Evolutionary conservation across 306 rosid genomes (phyloP).

Genomic region (Corylus avellana): DNA sequence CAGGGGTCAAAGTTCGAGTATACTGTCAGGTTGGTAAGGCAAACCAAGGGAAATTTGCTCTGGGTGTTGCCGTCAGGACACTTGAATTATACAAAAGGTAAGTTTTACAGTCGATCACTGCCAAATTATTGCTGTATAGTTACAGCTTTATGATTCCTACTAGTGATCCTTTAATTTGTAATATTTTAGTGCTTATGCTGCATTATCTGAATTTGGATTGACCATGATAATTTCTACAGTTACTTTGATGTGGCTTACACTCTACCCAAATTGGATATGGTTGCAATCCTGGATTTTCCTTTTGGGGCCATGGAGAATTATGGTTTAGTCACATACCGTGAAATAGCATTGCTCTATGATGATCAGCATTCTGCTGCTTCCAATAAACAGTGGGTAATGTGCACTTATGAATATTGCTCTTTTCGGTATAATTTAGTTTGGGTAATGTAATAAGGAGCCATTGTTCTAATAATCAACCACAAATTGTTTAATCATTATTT

Average conservation of each 20-base stretch:
- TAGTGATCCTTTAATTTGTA: not conserved
- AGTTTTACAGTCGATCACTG: constrained; percentile 23
- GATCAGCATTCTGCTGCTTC: constrained; percentile 89
- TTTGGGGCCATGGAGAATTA: constrained; percentile 99
- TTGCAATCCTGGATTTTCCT: constrained; percentile 96
- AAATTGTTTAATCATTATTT: constrained; percentile 16
- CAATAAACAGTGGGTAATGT: constrained; percentile 81
- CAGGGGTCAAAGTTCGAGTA: constrained; percentile 85
- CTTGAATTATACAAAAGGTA: constrained; percentile 77
- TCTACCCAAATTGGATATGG: constrained; percentile 91
- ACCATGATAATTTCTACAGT: constrained; percentile 49
- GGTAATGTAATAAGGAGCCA: constrained; percentile 23
- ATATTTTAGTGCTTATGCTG: constrained; percentile 4
- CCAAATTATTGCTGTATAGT: constrained; percentile 1
- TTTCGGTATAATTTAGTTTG: constrained; percentile 20
- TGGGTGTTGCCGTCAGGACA: constrained; percentile 76
- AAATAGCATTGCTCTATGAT: constrained; percentile 90
- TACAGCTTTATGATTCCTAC: constrained; percentile 14
- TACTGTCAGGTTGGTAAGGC: constrained; percentile 88
- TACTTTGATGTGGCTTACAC: constrained; percentile 86
- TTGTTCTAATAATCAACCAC: constrained; percentile 17
- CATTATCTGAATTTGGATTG: constrained; percentile 26
- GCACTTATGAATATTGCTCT: constrained; percentile 25
- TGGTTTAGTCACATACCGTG: constrained; percentile 92
- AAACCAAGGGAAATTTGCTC: constrained; percentile 85